Base-by-base conservation (phyloP, 768 basidiomycete species). In the Gelatoporia subvermispora region DNA sequence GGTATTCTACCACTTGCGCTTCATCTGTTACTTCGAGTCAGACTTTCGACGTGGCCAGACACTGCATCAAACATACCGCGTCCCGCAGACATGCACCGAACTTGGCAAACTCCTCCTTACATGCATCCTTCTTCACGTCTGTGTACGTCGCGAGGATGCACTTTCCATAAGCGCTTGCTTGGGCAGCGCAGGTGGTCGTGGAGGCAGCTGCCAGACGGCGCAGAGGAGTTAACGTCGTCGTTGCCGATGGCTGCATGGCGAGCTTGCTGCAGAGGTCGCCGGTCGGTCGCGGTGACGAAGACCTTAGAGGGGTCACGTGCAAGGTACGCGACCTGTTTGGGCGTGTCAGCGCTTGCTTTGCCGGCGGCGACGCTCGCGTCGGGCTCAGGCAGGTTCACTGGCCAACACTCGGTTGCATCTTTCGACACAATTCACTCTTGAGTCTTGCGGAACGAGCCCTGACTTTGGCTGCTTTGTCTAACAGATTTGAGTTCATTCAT, bases 131-230 rank as follows among this genome's bases (percentile, higher is more conserved):
- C 51, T 72, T 79, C 4, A 92, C 85, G 52, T 98, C 95, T 23
- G 80, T 80, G 65, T 96, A 95, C 3, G 79, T 79, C 1, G 81
- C 77, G 23, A 86, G 71, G 40, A 98, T 83, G 67, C 95, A 99
- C 71, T 85, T 85, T 20, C 92, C 95, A 63, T 99, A 99, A 4
- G 68, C 72, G 3, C 79, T 65, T 22, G 93, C 93, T 61, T 93
- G 78, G 7, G 72, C 52, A 8, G 85, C 71, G 58, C 88, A 90
- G 15, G 86, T 88, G 2, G 76, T 74, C 2, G 86, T 88, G 2
- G 87, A 76, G 55, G 85, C 81, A 17, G 79, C 54, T n/a, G 87
- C 88, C 20, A 91, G 68, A 21, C 79, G 76, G 52, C 77, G 73
- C 36, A 91, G 60, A 21, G 85, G 84, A 9, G 68, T 72, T 13